phyloP scores from a whole-genome alignment of 345 rosid genomes.

The Eutrema heterophyllum region DNA sequence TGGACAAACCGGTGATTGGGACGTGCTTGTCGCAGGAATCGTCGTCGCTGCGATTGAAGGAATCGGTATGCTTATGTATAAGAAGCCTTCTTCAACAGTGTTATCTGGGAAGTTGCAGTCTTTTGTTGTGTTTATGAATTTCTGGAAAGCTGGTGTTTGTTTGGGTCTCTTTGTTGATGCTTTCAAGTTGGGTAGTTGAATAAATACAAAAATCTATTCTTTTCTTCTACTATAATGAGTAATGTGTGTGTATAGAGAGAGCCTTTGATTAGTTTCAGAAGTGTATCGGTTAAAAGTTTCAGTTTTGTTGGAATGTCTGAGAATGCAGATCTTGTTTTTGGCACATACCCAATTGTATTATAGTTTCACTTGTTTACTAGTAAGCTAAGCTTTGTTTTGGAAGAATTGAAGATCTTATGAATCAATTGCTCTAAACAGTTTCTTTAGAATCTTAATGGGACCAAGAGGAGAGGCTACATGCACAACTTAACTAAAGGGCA shows the following conservation, averaged over 20 bases:
- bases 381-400: neutral
- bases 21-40: constrained; percentile 86
- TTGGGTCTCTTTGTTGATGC: constrained; percentile 99
- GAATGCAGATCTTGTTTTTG: neutral
- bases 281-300: neutral
- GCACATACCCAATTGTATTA: neutral
- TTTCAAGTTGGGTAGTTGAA: constrained; percentile 81
- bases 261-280: neutral
- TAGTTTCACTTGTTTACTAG: constrained; percentile 4
- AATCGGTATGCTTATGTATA: constrained; percentile 89
- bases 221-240: neutral
- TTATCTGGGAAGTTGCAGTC: constrained; percentile 55
- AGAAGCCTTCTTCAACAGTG: constrained; percentile 46
- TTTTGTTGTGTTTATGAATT: constrained; percentile 76
- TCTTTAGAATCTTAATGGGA: neutral
- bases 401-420: neutral
- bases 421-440: neutral
- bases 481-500: neutral
- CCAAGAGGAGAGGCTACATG: neutral
- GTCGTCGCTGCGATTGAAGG: constrained; percentile 96
- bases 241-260: neutral
- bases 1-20: constrained; percentile 99
- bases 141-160: constrained; percentile 97
- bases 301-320: neutral
- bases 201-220: neutral